Evolutionary conservation across 1,284 basidiomycete genomes (phyloP).

Genomic region (Sporisorium graminicola): DNA sequence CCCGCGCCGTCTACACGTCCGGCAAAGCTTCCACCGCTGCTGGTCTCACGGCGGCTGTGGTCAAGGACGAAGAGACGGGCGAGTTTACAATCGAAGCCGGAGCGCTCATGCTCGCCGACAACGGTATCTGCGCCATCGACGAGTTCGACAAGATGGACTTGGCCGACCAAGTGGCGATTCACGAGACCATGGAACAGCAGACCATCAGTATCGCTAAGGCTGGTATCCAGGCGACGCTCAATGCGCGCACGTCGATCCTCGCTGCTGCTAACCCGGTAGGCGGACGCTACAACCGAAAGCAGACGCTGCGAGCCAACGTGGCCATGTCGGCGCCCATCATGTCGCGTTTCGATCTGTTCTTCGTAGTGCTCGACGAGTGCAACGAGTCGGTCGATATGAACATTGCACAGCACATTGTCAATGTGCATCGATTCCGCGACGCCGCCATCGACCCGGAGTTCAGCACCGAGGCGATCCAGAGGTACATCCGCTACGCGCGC

Average conservation of each 20-base stretch:
- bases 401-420: slow-evolving; percentile 96
- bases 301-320: slow-evolving; percentile 91
- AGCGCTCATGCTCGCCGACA: slow-evolving; percentile 98
- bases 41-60: slow-evolving; percentile 97
- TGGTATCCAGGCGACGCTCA: slow-evolving; percentile 97
- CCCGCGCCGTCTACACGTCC: slow-evolving; percentile 97
- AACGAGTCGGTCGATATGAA: slow-evolving; percentile 91
- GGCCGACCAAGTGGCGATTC: slow-evolving; percentile 97
- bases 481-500: slow-evolving; percentile 95
- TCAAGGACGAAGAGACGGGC: slow-evolving; percentile 97
- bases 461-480: slow-evolving; percentile 93
- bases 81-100: slow-evolving; percentile 98
- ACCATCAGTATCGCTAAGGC: slow-evolving; percentile 99
- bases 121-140: slow-evolving; percentile 99
- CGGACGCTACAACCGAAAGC: slow-evolving; percentile 96
- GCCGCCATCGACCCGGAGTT: slow-evolving; percentile 95
- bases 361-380: slow-evolving; percentile 97
- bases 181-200: slow-evolving; percentile 99
- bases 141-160: slow-evolving; percentile 99
- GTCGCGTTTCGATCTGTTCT: slow-evolving; percentile 99
- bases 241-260: slow-evolving; percentile 96
- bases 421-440: slow-evolving; percentile 95
- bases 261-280: slow-evolving; percentile 98
- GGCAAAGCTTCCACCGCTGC: slow-evolving; percentile 99
- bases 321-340: slow-evolving; percentile 99